Evolutionary conservation across 1,284 basidiomycete species (phyloP), one percentile per base, ranked within the genome.

Genomic region (Microbotryomycetes sp.): DNA sequence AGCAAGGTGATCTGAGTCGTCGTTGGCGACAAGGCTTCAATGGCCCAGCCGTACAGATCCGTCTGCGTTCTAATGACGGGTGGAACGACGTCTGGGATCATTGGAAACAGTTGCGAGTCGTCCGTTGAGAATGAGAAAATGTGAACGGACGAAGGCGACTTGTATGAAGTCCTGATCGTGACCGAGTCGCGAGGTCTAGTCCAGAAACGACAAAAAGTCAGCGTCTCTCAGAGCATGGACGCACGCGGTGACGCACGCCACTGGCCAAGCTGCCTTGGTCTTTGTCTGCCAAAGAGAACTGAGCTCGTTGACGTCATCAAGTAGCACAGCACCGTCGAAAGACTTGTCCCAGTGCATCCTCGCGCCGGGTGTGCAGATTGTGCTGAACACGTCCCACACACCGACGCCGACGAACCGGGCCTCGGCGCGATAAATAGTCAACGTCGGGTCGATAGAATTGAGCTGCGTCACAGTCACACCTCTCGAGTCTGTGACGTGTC

Each of bases 321-420:
- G 77, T 27, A 97, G 78, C 1, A 81, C 77, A 2, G 86, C 88
- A 66, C 93, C 90, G 65, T 96, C 92, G 63, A 90, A 84, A 56
- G 85, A 83, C 75, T 88, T 92, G 75, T 97, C 93, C 94, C 93
- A 98, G 59, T 85, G 84, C 6, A 82, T 77, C 56, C 86, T 81
- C 2, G 88, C 86, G 0, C 91, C 91, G 1, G 89, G 88, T 18
- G 87, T 89, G 28, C 85, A 83, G 52, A 97, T 85, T 1, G 89
- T 85, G 24, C 87, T 85, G 71, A 89, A 96, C n/a, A 98, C 78
- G 74, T 98, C 96, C 93, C 94, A 98, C 1, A 98, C 80, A 16
- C 89, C 85, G 2, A 98, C 85, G 23, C 94, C 96, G 31, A 98
- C 93, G 75, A 98, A 97, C 0, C 93, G 94, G 1, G 94, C 93